Conservation (phyloP, 208 protist species). For the Crithidia mellificae region DNA sequence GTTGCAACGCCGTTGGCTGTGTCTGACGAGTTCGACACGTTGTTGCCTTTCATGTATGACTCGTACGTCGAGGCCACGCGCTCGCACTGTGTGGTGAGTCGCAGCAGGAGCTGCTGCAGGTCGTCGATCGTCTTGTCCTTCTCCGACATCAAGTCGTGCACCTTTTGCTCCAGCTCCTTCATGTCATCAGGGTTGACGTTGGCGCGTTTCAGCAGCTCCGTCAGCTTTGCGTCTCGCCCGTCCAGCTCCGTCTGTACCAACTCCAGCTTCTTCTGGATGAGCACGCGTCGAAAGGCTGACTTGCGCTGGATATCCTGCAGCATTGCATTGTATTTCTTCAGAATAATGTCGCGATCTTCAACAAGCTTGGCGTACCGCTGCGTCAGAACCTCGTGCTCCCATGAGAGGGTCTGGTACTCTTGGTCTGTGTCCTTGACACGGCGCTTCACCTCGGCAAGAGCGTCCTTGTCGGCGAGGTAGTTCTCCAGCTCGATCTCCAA, state of each 20-base stretch:
- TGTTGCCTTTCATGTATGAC: constrained; percentile 82
- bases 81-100: constrained; percentile 70
- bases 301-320: constrained; percentile 96
- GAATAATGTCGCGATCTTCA: constrained; percentile 95
- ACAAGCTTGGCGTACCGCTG: constrained; percentile 92
- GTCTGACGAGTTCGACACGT: constrained; percentile 46
- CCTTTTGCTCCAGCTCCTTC: constrained; percentile 89
- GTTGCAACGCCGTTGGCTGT: constrained; percentile 2
- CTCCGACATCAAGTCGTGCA: constrained; percentile 95
- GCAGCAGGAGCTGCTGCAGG: constrained; percentile 85
- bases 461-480: constrained; percentile 90
- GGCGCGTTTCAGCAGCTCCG: constrained; percentile 92
- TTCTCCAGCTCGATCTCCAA: constrained; percentile 91
- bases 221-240: constrained; percentile 92
- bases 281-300: constrained; percentile 92
- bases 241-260: constrained; percentile 92
- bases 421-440: constrained; percentile 81
- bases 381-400: constrained; percentile 96
- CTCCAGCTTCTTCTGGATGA: constrained; percentile 96
- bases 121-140: constrained; percentile 97
- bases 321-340: constrained; percentile 94
- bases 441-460: constrained; percentile 80
- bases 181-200: constrained; percentile 94
- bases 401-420: constrained; percentile 89
- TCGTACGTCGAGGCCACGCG: constrained; percentile 77